A percentile compares a stretch with the other conserved stretches of the same genome.
These are phyloP conservation scores for Warburgia ugandensis DNA, from an alignment of 164 flowering plant species.

Conservation along the genomic window DNA sequence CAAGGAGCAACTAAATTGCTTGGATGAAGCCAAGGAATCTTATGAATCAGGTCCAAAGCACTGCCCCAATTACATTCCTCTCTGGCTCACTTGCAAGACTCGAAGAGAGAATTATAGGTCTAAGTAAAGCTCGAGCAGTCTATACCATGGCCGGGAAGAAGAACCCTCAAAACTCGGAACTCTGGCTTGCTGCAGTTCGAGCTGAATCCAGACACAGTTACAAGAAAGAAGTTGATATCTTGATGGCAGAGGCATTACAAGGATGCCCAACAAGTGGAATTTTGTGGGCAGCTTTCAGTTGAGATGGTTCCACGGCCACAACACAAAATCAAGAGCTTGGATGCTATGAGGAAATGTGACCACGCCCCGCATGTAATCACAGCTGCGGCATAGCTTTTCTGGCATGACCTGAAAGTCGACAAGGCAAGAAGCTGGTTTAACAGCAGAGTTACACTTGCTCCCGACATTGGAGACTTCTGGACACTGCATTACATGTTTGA, in stretches of 20 bases:
- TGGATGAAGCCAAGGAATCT: slow-evolving; percentile 55
- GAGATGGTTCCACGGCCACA: slow-evolving; percentile 88
- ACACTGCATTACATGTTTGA: slow-evolving; percentile 79
- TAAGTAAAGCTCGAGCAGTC: slow-evolving; percentile 77
- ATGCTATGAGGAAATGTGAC: slow-evolving; percentile 67
- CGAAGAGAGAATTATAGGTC: slow-evolving; percentile 75
- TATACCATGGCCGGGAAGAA: slow-evolving; percentile 76
- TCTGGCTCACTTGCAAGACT: slow-evolving; percentile 84
- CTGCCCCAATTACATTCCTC: slow-evolving; percentile 61
- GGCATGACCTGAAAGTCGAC: slow-evolving; percentile 88
- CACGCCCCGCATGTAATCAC: slow-evolving; percentile 82
- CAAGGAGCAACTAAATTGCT: slow-evolving; percentile 52
- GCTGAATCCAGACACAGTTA: slow-evolving; percentile 76
- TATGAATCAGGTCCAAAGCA: slow-evolving; percentile 69
- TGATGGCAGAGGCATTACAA: slow-evolving; percentile 91
- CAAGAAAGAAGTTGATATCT: slow-evolving; percentile 70
- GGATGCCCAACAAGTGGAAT: slow-evolving; percentile 90
- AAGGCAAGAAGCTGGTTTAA: slow-evolving; percentile 76
- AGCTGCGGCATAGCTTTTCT: slow-evolving; percentile 75
- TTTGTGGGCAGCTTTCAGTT: slow-evolving; percentile 78
- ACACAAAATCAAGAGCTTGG: slow-evolving; percentile 58
- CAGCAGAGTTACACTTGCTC: slow-evolving; percentile 74
- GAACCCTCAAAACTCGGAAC: slow-evolving; percentile 74
- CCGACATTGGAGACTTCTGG: slow-evolving; percentile 90
- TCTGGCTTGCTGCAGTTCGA: slow-evolving; percentile 87